These are phyloP conservation scores for Flaveria bidentis DNA, from an alignment of 129 eudicot genomes.

Conservation along the genomic window DNA sequence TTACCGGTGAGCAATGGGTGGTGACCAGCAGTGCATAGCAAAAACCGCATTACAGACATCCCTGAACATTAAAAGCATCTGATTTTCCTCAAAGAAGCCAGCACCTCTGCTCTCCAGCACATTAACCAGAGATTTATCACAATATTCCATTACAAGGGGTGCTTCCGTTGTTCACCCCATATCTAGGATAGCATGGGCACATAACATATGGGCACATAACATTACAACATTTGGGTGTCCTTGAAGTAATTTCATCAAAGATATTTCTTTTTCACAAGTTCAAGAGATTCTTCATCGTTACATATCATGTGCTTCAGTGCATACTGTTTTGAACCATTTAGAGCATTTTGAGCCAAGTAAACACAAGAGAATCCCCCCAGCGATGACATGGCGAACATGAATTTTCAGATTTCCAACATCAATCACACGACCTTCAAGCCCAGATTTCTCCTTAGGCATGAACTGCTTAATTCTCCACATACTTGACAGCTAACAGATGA, in stretches of 20 bases:
- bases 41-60: slow-evolving; percentile 96
- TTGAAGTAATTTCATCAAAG: slow-evolving; percentile 84
- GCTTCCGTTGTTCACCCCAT: slow-evolving; percentile 94
- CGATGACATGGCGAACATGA: slow-evolving; percentile 78
- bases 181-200: slow-evolving; percentile 72
- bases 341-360: slow-evolving; percentile 84
- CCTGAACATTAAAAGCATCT: slow-evolving; percentile 70
- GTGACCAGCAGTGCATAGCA: slow-evolving; percentile 97
- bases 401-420: slow-evolving; percentile 86
- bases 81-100: slow-evolving; percentile 92
- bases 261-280: slow-evolving; percentile 78
- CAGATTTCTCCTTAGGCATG: slow-evolving; percentile 75
- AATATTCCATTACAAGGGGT: slow-evolving; percentile 85
- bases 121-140: slow-evolving; percentile 86
- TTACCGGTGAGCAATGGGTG: slow-evolving; percentile 98
- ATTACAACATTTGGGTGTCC: slow-evolving; percentile 96
- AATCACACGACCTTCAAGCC: slow-evolving; percentile 90
- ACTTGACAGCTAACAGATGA: slow-evolving; percentile 18
- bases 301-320: slow-evolving; percentile 94
- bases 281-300: slow-evolving; percentile 88
- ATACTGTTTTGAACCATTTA: slow-evolving; percentile 86
- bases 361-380: slow-evolving; percentile 96
- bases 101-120: slow-evolving; percentile 96
- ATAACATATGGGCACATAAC: slow-evolving; percentile 55
- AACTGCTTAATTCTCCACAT: slow-evolving; percentile 98